phyloP scores from a whole-genome alignment of 257 asterid species.

The Solanum neorickii region DNA sequence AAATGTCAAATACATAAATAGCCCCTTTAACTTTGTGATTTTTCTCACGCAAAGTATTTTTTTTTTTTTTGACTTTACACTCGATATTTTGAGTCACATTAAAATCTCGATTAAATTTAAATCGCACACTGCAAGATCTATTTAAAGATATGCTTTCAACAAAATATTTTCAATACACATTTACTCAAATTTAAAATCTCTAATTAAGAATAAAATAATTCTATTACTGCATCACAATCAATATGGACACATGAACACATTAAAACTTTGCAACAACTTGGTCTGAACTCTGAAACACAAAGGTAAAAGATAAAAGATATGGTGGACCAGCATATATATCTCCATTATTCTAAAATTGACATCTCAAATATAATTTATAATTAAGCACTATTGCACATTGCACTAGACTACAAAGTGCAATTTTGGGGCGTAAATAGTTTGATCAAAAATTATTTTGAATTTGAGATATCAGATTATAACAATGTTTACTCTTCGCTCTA shows the following conservation, averaged over 20 bases:
- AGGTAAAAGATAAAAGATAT: not conserved
- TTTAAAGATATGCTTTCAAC: accelerated
- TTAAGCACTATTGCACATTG: not conserved
- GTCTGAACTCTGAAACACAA: not conserved
- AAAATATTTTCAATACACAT: accelerated
- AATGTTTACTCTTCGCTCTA: no score
- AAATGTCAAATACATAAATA: no score
- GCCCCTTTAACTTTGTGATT: no score
- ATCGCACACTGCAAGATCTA: accelerated
- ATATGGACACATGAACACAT: accelerated
- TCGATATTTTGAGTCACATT: accelerated
- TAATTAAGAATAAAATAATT: no score
- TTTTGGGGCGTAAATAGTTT: no score
- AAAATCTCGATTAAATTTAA: accelerated
- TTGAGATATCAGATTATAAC: no score
- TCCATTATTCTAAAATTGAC: not conserved
- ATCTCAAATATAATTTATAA: not conserved
- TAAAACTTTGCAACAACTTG: not conserved
- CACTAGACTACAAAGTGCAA: not conserved
- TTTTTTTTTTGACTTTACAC: accelerated
- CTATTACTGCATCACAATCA: accelerated
- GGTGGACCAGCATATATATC: not conserved
- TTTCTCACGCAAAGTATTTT: no score
- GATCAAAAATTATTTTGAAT: accelerated
- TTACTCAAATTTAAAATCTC: accelerated